Percentiles rank a stretch among this genome's conserved stretches.
Evolutionary conservation across 1,284 basidiomycete genomes (phyloP).

Genomic region (Ceratobasidium sp.): DNA sequence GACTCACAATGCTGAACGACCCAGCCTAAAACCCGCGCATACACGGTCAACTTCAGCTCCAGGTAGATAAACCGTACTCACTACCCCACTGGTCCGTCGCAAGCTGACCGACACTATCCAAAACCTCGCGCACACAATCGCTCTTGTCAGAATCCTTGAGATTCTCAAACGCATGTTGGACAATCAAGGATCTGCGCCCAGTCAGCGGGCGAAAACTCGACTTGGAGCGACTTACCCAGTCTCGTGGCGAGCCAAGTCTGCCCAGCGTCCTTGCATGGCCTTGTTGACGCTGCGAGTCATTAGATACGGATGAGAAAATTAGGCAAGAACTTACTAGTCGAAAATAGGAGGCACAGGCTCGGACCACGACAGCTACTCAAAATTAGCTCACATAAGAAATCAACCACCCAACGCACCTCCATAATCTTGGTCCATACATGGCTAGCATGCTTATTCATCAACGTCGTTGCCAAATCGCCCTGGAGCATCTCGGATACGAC

Average conservation of each 20-base stretch:
- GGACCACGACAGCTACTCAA: slow-evolving; percentile 71
- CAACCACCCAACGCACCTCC: slow-evolving; percentile 34
- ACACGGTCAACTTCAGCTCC: neutral
- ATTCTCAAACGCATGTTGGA: slow-evolving; percentile 82
- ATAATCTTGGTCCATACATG: slow-evolving; percentile 85
- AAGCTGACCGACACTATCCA: slow-evolving; percentile 71
- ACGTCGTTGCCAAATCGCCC: slow-evolving; percentile 78
- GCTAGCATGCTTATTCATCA: slow-evolving; percentile 85
- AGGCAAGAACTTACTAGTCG: slow-evolving; percentile 63
- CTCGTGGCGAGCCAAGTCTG: slow-evolving; percentile 83
- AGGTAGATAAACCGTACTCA: slow-evolving; percentile 3
- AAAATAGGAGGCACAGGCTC: slow-evolving; percentile 78
- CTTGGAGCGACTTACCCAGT: slow-evolving; percentile 62
- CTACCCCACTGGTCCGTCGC: slow-evolving; percentile 81
- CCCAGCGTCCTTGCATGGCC: slow-evolving; percentile 83
- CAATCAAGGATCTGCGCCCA: slow-evolving; percentile 36
- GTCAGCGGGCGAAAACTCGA: neutral
- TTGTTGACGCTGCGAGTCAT: slow-evolving; percentile 69
- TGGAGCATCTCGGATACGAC: slow-evolving; percentile 81
- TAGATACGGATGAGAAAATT: slow-evolving; percentile 11
- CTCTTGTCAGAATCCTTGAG: slow-evolving; percentile 80
- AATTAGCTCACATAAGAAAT: neutral
- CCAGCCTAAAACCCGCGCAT: slow-evolving; percentile 59
- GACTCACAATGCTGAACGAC: slow-evolving; percentile 72
- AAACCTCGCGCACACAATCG: slow-evolving; percentile 74